These are phyloP conservation scores for Agrocybe pediades DNA, from an alignment of 768 basidiomycete genomes.

Conservation along the genomic window DNA sequence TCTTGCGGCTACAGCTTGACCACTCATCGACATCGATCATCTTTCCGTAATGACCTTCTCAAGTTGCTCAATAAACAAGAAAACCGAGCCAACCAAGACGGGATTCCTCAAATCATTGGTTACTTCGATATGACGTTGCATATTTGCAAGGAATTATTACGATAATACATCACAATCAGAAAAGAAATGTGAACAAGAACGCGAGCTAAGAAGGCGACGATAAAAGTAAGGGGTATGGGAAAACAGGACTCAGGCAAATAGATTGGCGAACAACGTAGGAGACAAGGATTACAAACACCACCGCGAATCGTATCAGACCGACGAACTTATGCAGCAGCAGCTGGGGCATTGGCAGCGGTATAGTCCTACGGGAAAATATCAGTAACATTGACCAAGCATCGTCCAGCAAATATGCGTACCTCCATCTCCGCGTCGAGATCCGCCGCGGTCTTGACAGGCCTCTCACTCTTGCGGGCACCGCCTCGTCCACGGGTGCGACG, in stretches of 20 bases:
- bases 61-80: too few species aligned
- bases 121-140: background rate
- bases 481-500: conserved; percentile 46
- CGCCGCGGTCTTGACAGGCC: conserved; percentile 79
- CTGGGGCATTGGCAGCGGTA: conserved; percentile 58
- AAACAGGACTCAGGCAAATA: conserved; percentile 12
- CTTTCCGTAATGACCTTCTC: too few species aligned
- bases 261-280: conserved; percentile 11
- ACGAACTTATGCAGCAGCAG: conserved; percentile 31
- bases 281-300: conserved; percentile 14
- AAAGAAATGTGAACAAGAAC: conserved; percentile 4
- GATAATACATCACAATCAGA: conserved; percentile 19
- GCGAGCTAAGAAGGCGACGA: conserved; percentile 9
- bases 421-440: conserved; percentile 99
- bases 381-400: background rate
- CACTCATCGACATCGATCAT: too few species aligned
- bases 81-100: too few species aligned
- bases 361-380: conserved; percentile 54
- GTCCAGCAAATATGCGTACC: conserved; percentile 43
- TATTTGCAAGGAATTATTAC: conserved; percentile 10
- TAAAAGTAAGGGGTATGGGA: conserved; percentile 18
- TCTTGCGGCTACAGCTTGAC: too few species aligned
- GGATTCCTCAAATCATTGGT: too few species aligned
- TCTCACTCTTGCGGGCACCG: conserved; percentile 52
- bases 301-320: conserved; percentile 15